phyloP scores from a whole-genome alignment of 108 stramenopile species.

The Cyclotella atomus region DNA sequence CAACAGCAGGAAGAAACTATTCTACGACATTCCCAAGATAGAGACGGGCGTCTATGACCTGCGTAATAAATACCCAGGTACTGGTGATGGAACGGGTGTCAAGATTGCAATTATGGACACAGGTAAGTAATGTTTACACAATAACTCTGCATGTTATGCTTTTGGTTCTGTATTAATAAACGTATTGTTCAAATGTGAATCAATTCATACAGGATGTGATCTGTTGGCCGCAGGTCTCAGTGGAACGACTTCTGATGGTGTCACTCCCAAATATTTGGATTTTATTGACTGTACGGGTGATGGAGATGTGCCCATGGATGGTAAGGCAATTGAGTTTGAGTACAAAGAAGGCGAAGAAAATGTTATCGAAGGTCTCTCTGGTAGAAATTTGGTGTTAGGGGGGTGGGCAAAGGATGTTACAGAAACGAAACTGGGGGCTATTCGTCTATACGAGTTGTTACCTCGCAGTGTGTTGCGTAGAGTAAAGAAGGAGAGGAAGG shows the following conservation, averaged over 20 bases:
- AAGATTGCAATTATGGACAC: constrained; percentile 84
- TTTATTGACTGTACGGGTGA: constrained; percentile 90
- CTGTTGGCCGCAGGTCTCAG: constrained; percentile 71
- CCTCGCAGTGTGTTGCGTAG: constrained; percentile 2
- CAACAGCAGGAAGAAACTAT: background rate
- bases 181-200: too few relatives aligned
- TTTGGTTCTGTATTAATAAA: too few relatives aligned
- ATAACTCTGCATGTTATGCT: too few relatives aligned
- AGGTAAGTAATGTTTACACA: too few relatives aligned
- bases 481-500: constrained; percentile 16
- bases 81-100: constrained; percentile 78
- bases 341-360: constrained; percentile 1
- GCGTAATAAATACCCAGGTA: constrained; percentile 41
- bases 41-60: constrained; percentile 52
- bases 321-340: constrained; percentile 6
- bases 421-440: constrained; percentile 32
- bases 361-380: constrained; percentile 55
- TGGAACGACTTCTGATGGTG: constrained; percentile 56
- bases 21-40: constrained; percentile 49
- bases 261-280: constrained; percentile 77
- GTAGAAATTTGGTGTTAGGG: constrained; percentile 45
- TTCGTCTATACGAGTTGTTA: constrained; percentile 23
- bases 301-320: constrained; percentile 84
- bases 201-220: constrained; percentile 95
- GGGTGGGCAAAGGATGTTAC: constrained; percentile 24